Base-by-base conservation (phyloP, 169 alveolate genomes). In the Ichthyophthirius multifiliis region DNA sequence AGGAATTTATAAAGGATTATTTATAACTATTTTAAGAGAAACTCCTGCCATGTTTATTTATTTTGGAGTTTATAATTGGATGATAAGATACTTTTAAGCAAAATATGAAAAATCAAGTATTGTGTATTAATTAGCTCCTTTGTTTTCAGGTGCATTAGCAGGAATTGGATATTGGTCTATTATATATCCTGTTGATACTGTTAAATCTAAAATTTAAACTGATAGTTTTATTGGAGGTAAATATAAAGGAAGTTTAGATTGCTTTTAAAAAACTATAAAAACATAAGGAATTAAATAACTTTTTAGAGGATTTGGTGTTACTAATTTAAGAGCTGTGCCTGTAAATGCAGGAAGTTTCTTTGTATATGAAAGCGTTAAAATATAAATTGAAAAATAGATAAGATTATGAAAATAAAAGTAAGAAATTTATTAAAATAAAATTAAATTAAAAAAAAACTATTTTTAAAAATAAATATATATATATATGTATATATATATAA, bases 271-370 rank as follows among this genome's bases (percentile, higher is more conserved):
- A 7, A 27, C 71, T 16, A 55, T 55, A 13, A 20, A 55, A 23
- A 39, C 71, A 27, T 27, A 55, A 55, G 71, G 71, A 3, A 27
- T 55, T 55, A 39, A 16, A 10, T 55, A 34, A 27, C 31, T 55
- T 4, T 55, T 27, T 9, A 55, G 31, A n/a, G 71, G 71, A 0
- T 55, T 27, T 23, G 71, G 71, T 55, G 31, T 55, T 27, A 55
- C 71, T 27, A 27, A 27, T 9, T 34, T 55, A 1, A 55, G 71
- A 55, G 71, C 43, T 55, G 31, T 55, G 23, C 71, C 71, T 0
- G 71, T 55, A 3, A 55, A 55, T 27, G 71, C 71, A 4, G 71
- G 43, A 55, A 55, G 71, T 55, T 55, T 55, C 71, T 55, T 55
- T 13, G 31, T 55, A 16, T 55, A 15, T 55, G 71, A 55, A 55